Conservation (phyloP, 768 basidiomycete genomes). For the Russula abietina region DNA sequence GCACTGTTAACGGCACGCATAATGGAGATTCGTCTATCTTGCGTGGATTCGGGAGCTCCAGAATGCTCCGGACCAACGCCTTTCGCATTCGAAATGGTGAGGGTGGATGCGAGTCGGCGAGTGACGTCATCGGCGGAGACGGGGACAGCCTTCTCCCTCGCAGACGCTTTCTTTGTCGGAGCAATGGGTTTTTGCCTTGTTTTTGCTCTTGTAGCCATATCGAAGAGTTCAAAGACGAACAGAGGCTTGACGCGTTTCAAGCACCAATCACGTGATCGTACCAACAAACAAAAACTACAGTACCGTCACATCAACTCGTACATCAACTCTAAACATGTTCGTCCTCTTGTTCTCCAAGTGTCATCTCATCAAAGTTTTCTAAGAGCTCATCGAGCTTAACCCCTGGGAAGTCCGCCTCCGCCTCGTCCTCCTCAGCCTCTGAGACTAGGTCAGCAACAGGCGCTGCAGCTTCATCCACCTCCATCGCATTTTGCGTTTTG, state of each 20-base stretch:
- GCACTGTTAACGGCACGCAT: slow-evolving; percentile 64
- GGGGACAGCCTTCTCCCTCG: not conserved
- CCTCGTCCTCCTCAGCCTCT: slow-evolving; percentile 36
- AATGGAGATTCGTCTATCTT: slow-evolving; percentile 28
- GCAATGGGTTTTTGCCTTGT: not conserved
- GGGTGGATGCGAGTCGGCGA: slow-evolving; percentile 26
- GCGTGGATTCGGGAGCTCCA: not conserved
- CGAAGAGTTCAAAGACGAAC: not conserved
- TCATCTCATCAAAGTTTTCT: slow-evolving; percentile 91
- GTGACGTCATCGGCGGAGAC: slow-evolving; percentile 26
- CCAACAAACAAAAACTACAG: too few relatives aligned
- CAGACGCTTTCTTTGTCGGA: not conserved
- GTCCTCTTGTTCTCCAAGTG: slow-evolving; percentile 44
- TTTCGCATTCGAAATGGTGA: slow-evolving; percentile 28
- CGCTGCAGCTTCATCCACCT: slow-evolving; percentile 47
- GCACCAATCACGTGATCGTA: slow-evolving; percentile 6
- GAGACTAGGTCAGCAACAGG: slow-evolving; percentile 32
- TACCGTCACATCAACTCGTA: too few relatives aligned
- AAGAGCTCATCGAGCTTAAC: slow-evolving; percentile 78
- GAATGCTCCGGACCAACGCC: not conserved
- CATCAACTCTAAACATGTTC: slow-evolving; percentile 1
- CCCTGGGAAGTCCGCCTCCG: slow-evolving; percentile 85
- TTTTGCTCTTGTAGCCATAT: slow-evolving; percentile 15
- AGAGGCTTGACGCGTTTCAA: not conserved
- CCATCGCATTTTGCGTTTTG: slow-evolving; percentile 56